Percentiles rank a stretch among this genome's conserved stretches.
Conservation (phyloP, 176 grass and related monocot genomes). For the Cenchrus purpureus region DNA sequence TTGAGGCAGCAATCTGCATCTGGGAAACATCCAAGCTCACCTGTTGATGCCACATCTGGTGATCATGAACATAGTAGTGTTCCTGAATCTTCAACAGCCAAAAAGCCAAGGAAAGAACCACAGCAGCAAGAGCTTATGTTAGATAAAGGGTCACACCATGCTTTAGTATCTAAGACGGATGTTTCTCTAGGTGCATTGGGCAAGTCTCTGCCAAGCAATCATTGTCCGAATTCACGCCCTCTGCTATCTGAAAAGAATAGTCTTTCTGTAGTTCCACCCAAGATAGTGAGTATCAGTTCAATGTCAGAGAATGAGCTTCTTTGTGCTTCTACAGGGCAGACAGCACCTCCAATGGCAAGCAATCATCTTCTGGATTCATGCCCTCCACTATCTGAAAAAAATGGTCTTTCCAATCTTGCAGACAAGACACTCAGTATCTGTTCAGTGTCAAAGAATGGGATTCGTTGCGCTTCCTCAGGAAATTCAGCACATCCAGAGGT, state of each 20-base stretch:
- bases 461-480: conserved; percentile 19
- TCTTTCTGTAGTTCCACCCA: conserved; percentile 29
- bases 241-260: neutral
- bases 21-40: conserved; percentile 18
- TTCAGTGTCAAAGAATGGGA: conserved; percentile 5
- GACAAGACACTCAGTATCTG: neutral
- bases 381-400: neutral
- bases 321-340: conserved; percentile 17
- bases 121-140: neutral
- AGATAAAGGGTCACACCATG: conserved; percentile 24
- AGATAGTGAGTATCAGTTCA: neutral
- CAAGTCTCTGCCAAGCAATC: neutral
- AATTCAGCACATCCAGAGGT: conserved; percentile 11
- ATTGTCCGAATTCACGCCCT: conserved; percentile 8
- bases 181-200: neutral
- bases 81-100: conserved; percentile 20
- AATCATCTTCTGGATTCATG: conserved; percentile 33
- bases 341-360: conserved; percentile 10
- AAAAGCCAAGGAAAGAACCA: conserved; percentile 43
- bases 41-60: conserved; percentile 35
- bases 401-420: conserved; percentile 21
- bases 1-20: conserved; percentile 29
- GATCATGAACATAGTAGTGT: conserved; percentile 8
- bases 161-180: conserved; percentile 13
- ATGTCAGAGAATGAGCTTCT: neutral